phyloP scores from a whole-genome alignment of 2,329 filamentous ascomycete species.

The Apiospora phragmitis region DNA sequence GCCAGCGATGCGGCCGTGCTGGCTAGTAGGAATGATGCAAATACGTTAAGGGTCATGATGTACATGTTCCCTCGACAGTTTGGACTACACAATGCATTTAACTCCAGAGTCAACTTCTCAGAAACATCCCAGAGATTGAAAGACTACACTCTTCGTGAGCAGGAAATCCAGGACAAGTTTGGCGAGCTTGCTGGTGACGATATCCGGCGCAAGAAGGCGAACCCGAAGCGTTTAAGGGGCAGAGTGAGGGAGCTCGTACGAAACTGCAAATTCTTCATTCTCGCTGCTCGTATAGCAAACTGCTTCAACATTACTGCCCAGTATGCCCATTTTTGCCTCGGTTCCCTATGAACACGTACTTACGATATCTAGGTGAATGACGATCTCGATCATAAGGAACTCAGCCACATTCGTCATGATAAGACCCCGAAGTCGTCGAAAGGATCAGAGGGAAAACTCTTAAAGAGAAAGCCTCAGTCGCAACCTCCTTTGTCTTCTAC shows the following conservation, averaged over 20 bases:
- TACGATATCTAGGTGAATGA: not conserved
- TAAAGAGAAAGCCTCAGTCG: not conserved
- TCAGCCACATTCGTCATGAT: not conserved
- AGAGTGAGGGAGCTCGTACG: slow-evolving; percentile 57
- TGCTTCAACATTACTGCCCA: slow-evolving; percentile 83
- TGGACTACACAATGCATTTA: slow-evolving; percentile 89
- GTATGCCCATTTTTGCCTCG: slow-evolving; percentile 20
- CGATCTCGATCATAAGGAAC: not conserved
- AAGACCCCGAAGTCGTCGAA: slow-evolving; percentile 8
- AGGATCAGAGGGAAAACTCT: slow-evolving; percentile 15
- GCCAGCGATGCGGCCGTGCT: slow-evolving; percentile 12
- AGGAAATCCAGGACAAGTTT: slow-evolving; percentile 64
- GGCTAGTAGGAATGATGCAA: slow-evolving; percentile 39
- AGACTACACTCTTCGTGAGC: slow-evolving; percentile 83
- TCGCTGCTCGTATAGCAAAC: slow-evolving; percentile 75
- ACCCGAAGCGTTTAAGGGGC: slow-evolving; percentile 72
- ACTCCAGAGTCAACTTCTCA: slow-evolving; percentile 60
- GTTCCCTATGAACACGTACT: not conserved
- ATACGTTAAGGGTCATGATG: slow-evolving; percentile 76
- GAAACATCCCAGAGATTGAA: slow-evolving; percentile 74
- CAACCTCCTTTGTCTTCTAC: not conserved
- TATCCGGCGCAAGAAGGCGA: slow-evolving; percentile 32
- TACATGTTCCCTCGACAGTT: slow-evolving; percentile 95
- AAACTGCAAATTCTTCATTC: slow-evolving; percentile 69
- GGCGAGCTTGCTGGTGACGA: slow-evolving; percentile 27